phyloP scores from a whole-genome alignment of 2,329 filamentous ascomycete species.

The Graphiopsis chlorocephala region DNA sequence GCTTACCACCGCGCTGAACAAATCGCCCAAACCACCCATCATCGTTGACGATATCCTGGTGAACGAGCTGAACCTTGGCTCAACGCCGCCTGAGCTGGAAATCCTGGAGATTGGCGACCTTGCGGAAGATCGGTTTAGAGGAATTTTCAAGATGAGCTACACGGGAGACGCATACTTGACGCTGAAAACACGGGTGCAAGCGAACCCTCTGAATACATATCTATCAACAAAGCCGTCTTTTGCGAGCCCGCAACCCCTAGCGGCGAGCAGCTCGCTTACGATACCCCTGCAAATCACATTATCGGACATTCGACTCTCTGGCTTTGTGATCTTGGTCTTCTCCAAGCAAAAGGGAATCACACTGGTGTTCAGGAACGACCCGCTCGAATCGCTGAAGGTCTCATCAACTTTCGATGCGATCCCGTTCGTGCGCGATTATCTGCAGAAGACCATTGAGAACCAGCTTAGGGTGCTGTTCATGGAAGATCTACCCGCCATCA shows the following conservation, averaged over 20 bases:
- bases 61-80: conserved; percentile 94
- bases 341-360: conserved; percentile 96
- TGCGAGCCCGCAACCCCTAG: conserved; percentile 87
- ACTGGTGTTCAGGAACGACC: conserved; percentile 95
- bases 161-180: conserved; percentile 93
- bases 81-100: conserved; percentile 89
- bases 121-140: conserved; percentile 92
- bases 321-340: conserved; percentile 96
- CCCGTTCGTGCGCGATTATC: conserved; percentile 93
- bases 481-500: conserved; percentile 95
- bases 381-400: conserved; percentile 94
- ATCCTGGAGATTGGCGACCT: conserved; percentile 97
- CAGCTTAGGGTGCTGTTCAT: conserved; percentile 93
- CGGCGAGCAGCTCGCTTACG: conserved; percentile 85
- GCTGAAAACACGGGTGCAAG: conserved; percentile 92
- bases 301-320: conserved; percentile 91
- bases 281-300: conserved; percentile 97
- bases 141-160: conserved; percentile 99
- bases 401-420: conserved; percentile 99
- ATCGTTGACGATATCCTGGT: conserved; percentile 99
- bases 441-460: conserved; percentile 92
- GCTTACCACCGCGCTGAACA: conserved; percentile 92
- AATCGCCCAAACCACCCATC: conserved; percentile 94
- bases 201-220: conserved; percentile 95
- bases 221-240: conserved; percentile 87